Conservation (phyloP, 768 basidiomycete species). For the Xanthoconium purpureum region DNA sequence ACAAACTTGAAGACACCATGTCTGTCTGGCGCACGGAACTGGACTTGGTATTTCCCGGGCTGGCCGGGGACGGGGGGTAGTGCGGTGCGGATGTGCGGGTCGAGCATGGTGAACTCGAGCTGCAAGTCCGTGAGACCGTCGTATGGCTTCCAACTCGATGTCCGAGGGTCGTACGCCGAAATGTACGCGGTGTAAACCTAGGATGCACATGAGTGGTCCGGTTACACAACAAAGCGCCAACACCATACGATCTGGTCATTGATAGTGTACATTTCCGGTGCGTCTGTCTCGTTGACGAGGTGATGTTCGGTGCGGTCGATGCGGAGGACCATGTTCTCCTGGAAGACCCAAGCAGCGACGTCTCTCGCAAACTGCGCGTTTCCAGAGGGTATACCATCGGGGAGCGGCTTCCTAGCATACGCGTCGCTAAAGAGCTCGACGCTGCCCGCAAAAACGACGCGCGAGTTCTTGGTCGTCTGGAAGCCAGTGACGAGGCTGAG, state of each 20-base stretch:
- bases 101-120: conserved; percentile 97
- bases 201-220: background rate
- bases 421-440: conserved; percentile 77
- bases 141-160: conserved; percentile 66
- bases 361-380: conserved; percentile 76
- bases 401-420: conserved; percentile 60
- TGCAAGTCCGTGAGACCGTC: conserved; percentile 77
- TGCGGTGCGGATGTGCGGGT: conserved; percentile 88
- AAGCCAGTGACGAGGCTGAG: conserved; percentile 83
- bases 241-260: conserved; percentile 75
- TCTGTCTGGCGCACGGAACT: conserved; percentile 88
- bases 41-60: conserved; percentile 72
- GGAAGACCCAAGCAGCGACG: conserved; percentile 87
- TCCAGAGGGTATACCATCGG: conserved; percentile 60
- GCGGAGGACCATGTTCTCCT: conserved; percentile 76
- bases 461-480: conserved; percentile 75
- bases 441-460: conserved; percentile 80
- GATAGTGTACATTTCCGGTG: conserved; percentile 76
- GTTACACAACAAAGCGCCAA: background rate
- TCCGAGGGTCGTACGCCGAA: conserved; percentile 59
- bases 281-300: conserved; percentile 55
- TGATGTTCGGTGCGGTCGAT: conserved; percentile 76
- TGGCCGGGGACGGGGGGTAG: conserved; percentile 54
- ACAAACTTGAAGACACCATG: conserved; percentile 99
- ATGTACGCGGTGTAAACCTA: conserved; percentile 76